phyloP scores from a whole-genome alignment of 768 basidiomycete genomes.

The Leccinum obscurum region DNA sequence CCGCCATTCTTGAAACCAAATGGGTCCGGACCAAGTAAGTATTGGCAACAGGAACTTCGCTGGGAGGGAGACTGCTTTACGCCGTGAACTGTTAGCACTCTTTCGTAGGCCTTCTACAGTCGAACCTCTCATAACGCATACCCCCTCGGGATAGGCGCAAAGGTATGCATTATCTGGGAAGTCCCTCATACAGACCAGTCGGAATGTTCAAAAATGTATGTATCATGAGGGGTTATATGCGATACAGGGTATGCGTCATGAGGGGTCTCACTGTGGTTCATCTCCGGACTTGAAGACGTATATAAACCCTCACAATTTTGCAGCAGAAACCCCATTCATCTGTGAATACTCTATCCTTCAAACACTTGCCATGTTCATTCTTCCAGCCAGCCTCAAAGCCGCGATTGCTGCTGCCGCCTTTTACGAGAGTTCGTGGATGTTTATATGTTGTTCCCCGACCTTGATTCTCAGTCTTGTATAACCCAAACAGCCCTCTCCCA shows the following conservation, averaged over 20 bases:
- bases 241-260: too few species aligned
- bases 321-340: not conserved
- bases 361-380: slow-evolving; percentile 18
- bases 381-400: slow-evolving; percentile 9
- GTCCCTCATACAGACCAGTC: too few species aligned
- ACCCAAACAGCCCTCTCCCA: slow-evolving; percentile 41
- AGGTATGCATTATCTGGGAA: too few species aligned
- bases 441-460: not conserved
- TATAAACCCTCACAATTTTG: slow-evolving; percentile 13
- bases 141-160: too few species aligned
- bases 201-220: too few species aligned
- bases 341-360: not conserved
- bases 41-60: too few species aligned
- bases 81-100: too few species aligned
- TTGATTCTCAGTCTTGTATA: slow-evolving; percentile 23
- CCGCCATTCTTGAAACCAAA: too few species aligned
- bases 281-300: slow-evolving; percentile 4
- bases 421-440: slow-evolving; percentile 19
- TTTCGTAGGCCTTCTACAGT: too few species aligned
- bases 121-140: too few species aligned
- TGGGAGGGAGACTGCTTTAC: too few species aligned
- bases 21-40: too few species aligned
- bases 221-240: not conserved
- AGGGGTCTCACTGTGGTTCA: not conserved
- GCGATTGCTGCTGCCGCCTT: slow-evolving; percentile 13